Evolutionary conservation across 257 asterid species (phyloP), one percentile per base, ranked within the genome.

Genomic region (Scutellaria baicalensis): DNA sequence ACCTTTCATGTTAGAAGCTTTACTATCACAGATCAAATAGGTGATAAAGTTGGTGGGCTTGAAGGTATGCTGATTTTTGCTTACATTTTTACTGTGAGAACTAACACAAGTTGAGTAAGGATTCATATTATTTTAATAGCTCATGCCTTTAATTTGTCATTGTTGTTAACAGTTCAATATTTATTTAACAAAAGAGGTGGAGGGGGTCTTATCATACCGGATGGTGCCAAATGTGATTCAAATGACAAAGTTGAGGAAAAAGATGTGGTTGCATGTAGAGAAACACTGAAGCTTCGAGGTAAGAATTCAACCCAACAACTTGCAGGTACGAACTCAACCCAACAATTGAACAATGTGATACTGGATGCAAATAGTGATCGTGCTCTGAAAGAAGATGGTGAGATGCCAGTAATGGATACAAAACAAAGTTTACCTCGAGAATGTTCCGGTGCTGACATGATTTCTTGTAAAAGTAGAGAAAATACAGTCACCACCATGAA

Each of bases 21-120:
- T 78, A 72, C 76, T 7, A 71, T 90, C 42, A 83, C 85, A 42
- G 94, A 89, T 78, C 71, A 61, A 72, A 62, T 91, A 56, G 81
- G 48, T 42, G 93, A 89, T 59, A 73, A 45, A 72, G 88, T 91
- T 74, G 97, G 97, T 57, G 95, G 86, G 57, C 73, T 91, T 73
- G 88, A 89, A 75, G 96, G 99, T 88, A 85, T 58, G 81, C 40
- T 66, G 47, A 50, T 27, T 20, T 55, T 57, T 35, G 14, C 13
- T 6, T 7, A 47, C 18, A 45, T 57, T 47, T 68, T 23, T 69
- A 77, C 55, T 63, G 21, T 50, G 14, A 64, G 47, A 55, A 52
- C 48, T 64, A 14, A 58, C 56, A 58, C 33, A 64, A 44, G 65
- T 36, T 23, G 75, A 51, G 27, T 31, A 64, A 54, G 64, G 38